Conservation (phyloP, 768 basidiomycete genomes). For the Royoungia palumana region DNA sequence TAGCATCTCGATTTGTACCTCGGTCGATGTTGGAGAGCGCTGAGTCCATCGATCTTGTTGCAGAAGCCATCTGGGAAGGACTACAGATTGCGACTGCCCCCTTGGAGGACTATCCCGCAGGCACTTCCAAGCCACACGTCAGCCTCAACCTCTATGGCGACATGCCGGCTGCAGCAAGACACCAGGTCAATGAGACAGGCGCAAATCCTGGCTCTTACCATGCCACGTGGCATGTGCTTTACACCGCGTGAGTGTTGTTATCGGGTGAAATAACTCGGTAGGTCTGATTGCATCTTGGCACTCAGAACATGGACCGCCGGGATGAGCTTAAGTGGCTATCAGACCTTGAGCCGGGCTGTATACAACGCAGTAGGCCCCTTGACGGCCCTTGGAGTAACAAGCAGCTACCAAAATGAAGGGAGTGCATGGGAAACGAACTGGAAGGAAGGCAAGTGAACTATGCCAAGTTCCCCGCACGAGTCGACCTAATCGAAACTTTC, state of each 20-base stretch:
- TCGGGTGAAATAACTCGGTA: neutral
- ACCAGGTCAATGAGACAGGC: conserved; percentile 12
- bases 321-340: neutral
- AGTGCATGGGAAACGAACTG: conserved; percentile 5
- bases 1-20: conserved; percentile 16
- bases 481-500: neutral
- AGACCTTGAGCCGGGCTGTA: neutral
- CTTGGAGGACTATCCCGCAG: neutral
- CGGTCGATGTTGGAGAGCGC: conserved; percentile 6
- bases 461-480: neutral
- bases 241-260: neutral
- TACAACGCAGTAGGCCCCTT: conserved; percentile 1
- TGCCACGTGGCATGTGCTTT: conserved; percentile 14
- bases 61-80: conserved; percentile 19
- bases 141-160: conserved; percentile 8
- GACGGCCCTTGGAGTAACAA: conserved; percentile 1
- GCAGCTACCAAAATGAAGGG: conserved; percentile 14
- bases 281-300: neutral
- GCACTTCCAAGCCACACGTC: neutral
- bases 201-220: conserved; percentile 20
- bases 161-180: conserved; percentile 9
- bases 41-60: conserved; percentile 3
- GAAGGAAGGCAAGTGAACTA: conserved; percentile 1
- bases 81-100: conserved; percentile 2
- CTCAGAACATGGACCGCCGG: conserved; percentile 12